phyloP scores from a whole-genome alignment of 1,139 yeast genomes.

The Saccharomyces hybrid region DNA sequence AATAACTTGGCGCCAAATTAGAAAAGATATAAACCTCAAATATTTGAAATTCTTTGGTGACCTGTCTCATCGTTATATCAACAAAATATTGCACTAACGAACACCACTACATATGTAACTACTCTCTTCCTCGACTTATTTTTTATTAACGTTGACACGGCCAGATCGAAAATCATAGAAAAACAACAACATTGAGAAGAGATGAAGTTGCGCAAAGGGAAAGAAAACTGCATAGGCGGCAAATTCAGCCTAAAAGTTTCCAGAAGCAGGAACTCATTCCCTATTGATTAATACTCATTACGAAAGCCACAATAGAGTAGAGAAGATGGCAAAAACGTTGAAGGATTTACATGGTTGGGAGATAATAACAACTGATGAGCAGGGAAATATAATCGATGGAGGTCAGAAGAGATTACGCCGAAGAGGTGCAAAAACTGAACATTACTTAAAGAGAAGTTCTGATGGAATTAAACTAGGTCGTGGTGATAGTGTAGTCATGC shows the following conservation, averaged over 20 bases:
- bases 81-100: no score
- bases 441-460: slow-evolving; percentile 12
- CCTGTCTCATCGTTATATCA: no score
- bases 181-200: background rate
- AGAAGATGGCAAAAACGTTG: slow-evolving; percentile 20
- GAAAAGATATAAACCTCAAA: background rate
- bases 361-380: slow-evolving; percentile 23
- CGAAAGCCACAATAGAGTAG: background rate
- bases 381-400: slow-evolving; percentile 22
- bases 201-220: background rate
- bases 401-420: slow-evolving; percentile 17
- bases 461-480: slow-evolving; percentile 21
- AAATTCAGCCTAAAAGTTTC: background rate
- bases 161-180: background rate
- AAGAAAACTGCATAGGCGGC: background rate
- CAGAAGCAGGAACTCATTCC: background rate
- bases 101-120: background rate
- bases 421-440: slow-evolving; percentile 14
- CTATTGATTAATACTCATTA: background rate
- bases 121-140: background rate
- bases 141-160: background rate
- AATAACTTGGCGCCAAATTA: background rate
- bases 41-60: background rate
- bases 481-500: slow-evolving; percentile 24
- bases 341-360: slow-evolving; percentile 28